These are phyloP conservation scores for Gleditsia sinensis DNA, from an alignment of 306 rosid genomes.

Conservation along the genomic window DNA sequence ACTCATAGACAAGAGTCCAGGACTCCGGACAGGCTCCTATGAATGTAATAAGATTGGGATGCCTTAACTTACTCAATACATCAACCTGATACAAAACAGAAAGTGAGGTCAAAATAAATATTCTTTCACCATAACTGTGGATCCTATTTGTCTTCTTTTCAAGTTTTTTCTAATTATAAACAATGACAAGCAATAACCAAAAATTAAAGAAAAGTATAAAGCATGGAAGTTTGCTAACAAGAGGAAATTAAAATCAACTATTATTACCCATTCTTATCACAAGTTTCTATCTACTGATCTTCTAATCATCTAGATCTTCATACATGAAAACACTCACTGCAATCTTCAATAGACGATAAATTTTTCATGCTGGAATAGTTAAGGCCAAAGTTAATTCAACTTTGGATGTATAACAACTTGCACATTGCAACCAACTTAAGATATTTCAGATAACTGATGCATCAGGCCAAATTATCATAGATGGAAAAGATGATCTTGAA, in stretches of 20 bases:
- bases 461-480: not conserved
- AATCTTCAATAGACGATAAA: not conserved
- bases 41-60: conserved; percentile 80
- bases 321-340: not conserved
- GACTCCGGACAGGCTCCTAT: conserved; percentile 80
- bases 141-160: not conserved
- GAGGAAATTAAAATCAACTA: not conserved
- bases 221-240: not conserved
- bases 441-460: not conserved
- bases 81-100: conserved; percentile 60
- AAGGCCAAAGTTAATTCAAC: not conserved
- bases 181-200: not conserved
- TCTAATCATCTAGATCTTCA: not conserved
- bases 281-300: not conserved
- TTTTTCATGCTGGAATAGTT: not conserved
- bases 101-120: not conserved
- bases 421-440: not conserved
- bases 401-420: not conserved
- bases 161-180: not conserved
- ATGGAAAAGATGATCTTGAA: not conserved
- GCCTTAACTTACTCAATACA: conserved; percentile 75
- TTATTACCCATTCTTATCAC: conserved; percentile 5
- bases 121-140: conserved; percentile 8
- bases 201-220: not conserved
- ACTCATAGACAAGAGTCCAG: conserved; percentile 73